Base-by-base conservation (phyloP, 805 yeast species). In the Candida pseudoglaebosa region DNA sequence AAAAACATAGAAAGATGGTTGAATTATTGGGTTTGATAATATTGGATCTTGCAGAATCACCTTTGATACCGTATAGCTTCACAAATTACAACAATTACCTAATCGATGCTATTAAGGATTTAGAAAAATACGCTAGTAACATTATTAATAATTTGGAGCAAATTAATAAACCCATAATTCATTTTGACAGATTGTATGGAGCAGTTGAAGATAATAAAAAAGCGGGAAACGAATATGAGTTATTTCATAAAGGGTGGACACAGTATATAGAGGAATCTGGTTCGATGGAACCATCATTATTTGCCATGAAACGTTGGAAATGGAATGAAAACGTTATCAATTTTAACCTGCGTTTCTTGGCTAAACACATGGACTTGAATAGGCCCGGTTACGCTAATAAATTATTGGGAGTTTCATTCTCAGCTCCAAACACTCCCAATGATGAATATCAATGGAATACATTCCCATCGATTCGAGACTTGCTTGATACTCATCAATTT, bases 381-480 rank as follows among this genome's bases (percentile, higher is more conserved):
- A 69, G 95, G 24, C 67, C 77, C 12, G 89, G 90, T 67, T 84
- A 77, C 53, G 69, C 72, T 49, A 89, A 87, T 51, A 55, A 72
- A 1, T 48, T 89, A 4, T 78, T 78, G 56, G 96, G 96, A 0
- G 82, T 84, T 5, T 79, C 84, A 34, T 53, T 71, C 36, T 63
- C 71, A 52, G 75, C 79, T 4, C 87, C 88, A 0, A 68, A 68
- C 8, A 21, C 38, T 5, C 49, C 51, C 5, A 48, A 49, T 29
- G 53, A 52, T 8, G 59, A 60, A 10, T 70, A 62, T 43, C 65
- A 73, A 28, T 75, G 83, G 73, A 78, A 80, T 59, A 71, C 84
- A 2, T 88, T 84, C 54, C 96, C 97, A 0, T 74, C 75, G 4
- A 72, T 89, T 2, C 71, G 95, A 44, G 95, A 89, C 53, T 80